These are phyloP conservation scores for Leishmania amazonensis DNA, from an alignment of 208 protist species.

Conservation along the genomic window DNA sequence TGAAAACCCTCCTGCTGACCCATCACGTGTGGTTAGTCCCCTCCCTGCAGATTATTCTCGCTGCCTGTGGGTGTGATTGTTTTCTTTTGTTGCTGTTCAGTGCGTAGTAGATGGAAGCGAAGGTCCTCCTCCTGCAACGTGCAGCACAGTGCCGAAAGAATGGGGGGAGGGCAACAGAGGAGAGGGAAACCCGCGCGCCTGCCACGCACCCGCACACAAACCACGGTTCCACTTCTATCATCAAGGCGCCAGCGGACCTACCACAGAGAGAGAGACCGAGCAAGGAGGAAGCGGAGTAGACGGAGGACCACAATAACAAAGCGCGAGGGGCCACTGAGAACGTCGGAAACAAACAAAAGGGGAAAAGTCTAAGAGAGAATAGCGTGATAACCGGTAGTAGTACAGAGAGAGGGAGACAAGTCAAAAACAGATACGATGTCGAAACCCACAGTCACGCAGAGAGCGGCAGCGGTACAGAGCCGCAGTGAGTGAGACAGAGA, in stretches of 20 bases:
- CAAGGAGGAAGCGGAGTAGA: not conserved
- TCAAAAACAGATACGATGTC: conserved; percentile 12
- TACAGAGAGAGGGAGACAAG: conserved; percentile 3
- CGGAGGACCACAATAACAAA: not conserved
- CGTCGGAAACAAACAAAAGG: conserved; percentile 6
- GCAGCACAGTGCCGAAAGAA: not conserved
- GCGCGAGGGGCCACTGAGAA: not conserved
- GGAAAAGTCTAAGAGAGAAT: not conserved
- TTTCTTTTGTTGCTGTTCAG: not conserved
- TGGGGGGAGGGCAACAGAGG: not conserved
- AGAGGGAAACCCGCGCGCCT: not conserved
- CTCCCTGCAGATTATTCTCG: not conserved
- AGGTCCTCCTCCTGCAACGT: not conserved
- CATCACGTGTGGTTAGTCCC: not conserved
- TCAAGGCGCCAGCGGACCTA: not conserved
- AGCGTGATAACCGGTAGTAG: conserved; percentile 12
- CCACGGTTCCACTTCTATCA: not conserved
- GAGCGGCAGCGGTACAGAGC: not conserved
- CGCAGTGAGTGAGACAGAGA: not conserved
- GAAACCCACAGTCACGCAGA: not conserved
- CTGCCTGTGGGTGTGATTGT: not conserved
- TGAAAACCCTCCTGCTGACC: not conserved
- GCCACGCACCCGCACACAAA: not conserved
- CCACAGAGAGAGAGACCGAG: not conserved
- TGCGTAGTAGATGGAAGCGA: not conserved